Conservation (phyloP, 257 asterid species). For the Phtheirospermum japonicum region DNA sequence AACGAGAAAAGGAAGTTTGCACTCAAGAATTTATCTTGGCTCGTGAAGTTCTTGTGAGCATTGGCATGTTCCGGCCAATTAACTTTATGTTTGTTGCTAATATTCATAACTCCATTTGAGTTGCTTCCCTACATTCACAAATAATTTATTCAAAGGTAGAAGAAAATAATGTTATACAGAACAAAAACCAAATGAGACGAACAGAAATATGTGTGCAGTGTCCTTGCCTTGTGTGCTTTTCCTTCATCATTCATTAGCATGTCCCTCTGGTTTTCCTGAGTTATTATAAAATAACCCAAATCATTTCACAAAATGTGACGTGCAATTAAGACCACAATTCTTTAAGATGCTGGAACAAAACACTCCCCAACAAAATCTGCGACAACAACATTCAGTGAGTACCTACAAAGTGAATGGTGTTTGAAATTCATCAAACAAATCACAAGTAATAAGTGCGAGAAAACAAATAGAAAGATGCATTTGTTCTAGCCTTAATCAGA, state of each 20-base stretch:
- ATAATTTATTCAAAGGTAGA: constrained; percentile 1
- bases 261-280: constrained; percentile 28
- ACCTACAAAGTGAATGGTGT: background rate
- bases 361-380: background rate
- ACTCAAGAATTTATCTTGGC: constrained; percentile 63
- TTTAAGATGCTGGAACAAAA: background rate
- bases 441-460: background rate
- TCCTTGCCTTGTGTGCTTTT: constrained; percentile 47
- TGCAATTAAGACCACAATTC: constrained; percentile 15
- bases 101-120: constrained; percentile 36
- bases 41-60: constrained; percentile 53
- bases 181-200: background rate
- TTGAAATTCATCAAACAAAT: constrained; percentile 1
- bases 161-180: background rate
- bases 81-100: constrained; percentile 40
- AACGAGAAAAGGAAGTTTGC: constrained; percentile 67
- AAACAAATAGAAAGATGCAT: background rate
- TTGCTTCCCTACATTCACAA: constrained; percentile 39
- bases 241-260: constrained; percentile 34
- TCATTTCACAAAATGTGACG: constrained; percentile 19
- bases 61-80: constrained; percentile 76
- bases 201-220: constrained; percentile 9
- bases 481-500: background rate
- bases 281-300: constrained; percentile 26
- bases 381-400: background rate